Conservation (phyloP, 2,329 filamentous ascomycete genomes). For the Diaporthe caulivora region DNA sequence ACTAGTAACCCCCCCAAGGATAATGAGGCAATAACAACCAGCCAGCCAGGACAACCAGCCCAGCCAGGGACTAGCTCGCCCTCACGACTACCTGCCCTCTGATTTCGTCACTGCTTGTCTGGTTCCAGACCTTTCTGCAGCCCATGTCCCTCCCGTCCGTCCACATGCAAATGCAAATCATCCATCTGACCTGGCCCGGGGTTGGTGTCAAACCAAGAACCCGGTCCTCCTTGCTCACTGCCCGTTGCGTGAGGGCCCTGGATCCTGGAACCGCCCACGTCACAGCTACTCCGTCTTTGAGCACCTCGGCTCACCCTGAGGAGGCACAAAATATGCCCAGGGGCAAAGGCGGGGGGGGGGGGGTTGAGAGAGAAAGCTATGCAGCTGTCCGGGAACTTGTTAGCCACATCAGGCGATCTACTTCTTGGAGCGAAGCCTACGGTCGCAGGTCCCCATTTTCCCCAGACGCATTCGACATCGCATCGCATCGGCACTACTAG, state of each 20-base stretch:
- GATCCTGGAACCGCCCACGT: conserved; percentile 22
- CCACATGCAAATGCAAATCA: conserved; percentile 1
- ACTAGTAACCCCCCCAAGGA: conserved; percentile 26
- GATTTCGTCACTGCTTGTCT: conserved; percentile 36
- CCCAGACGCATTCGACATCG: neutral
- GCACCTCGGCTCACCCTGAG: neutral
- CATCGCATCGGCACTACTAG: conserved; percentile 16
- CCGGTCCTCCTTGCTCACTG: neutral
- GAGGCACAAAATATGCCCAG: neutral
- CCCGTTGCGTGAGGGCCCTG: neutral
- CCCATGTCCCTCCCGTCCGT: neutral
- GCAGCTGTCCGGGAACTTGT: neutral
- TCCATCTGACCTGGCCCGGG: neutral
- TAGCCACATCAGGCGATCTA: neutral
- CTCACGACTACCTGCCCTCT: conserved; percentile 1
- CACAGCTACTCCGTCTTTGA: neutral
- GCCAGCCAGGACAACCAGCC: conserved; percentile 1
- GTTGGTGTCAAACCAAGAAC: neutral
- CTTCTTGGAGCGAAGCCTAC: neutral
- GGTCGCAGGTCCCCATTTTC: conserved; percentile 8
- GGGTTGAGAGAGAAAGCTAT: neutral
- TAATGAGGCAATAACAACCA: conserved; percentile 38
- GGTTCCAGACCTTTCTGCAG: conserved; percentile 9
- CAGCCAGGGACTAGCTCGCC: conserved; percentile 26
- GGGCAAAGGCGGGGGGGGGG: neutral